These are phyloP conservation scores for Syzygium grande DNA, from an alignment of 345 rosid genomes.

Conservation along the genomic window DNA sequence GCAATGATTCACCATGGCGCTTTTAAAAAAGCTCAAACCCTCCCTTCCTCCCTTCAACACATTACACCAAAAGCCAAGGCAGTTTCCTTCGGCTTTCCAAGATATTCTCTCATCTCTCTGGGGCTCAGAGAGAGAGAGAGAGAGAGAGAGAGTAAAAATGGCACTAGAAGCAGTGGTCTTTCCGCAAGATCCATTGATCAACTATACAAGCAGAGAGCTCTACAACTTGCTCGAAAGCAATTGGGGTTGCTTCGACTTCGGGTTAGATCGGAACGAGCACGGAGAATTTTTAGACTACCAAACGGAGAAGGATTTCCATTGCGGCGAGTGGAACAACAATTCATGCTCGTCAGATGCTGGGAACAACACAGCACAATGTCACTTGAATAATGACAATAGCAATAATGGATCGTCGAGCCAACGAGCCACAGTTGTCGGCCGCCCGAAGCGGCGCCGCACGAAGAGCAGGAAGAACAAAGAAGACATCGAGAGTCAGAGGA, in stretches of 20 bases:
- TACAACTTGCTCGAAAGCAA: slow-evolving; percentile 27
- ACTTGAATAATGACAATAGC: slow-evolving; percentile 1
- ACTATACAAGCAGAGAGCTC: slow-evolving; percentile 26
- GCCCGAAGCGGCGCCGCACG: slow-evolving; percentile 52
- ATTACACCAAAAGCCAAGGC: neutral
- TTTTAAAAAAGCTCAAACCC: slow-evolving; percentile 27
- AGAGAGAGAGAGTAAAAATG: slow-evolving; percentile 23
- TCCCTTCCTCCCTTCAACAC: neutral
- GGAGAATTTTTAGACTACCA: slow-evolving; percentile 29
- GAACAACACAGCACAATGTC: neutral
- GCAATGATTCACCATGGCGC: slow-evolving; percentile 6
- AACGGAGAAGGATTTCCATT: slow-evolving; percentile 18
- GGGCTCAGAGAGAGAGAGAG: neutral
- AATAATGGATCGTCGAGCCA: neutral
- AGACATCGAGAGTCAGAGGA: slow-evolving; percentile 85
- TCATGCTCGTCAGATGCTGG: neutral
- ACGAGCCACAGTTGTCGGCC: slow-evolving; percentile 1
- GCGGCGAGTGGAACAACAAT: slow-evolving; percentile 15
- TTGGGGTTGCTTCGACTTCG: slow-evolving; percentile 19
- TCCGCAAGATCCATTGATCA: slow-evolving; percentile 40
- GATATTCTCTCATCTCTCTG: neutral
- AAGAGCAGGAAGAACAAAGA: slow-evolving; percentile 64
- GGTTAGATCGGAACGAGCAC: slow-evolving; percentile 9
- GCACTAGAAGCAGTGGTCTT: slow-evolving; percentile 64
- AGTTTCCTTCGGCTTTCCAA: neutral